These are phyloP conservation scores for Cercospora zeina DNA, from an alignment of 2,329 filamentous ascomycete genomes.

Conservation along the genomic window DNA sequence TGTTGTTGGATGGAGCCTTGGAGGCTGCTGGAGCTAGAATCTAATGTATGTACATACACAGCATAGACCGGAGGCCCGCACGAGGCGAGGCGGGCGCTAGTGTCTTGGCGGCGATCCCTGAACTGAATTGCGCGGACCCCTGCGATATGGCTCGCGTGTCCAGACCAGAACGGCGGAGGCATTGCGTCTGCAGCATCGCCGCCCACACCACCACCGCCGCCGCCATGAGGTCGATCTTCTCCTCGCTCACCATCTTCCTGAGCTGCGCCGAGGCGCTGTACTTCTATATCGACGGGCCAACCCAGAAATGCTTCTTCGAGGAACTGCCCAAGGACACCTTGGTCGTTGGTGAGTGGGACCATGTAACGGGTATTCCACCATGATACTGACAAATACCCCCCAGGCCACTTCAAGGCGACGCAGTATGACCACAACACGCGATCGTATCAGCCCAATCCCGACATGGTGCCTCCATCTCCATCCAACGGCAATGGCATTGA, in stretches of 20 bases:
- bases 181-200: background rate
- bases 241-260: conserved; percentile 43
- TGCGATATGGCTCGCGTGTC: conserved; percentile 17
- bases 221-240: conserved; percentile 34
- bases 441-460: conserved; percentile 70
- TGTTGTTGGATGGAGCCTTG: background rate
- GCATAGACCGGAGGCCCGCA: too few relatives aligned
- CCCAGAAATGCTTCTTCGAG: conserved; percentile 96
- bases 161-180: conserved; percentile 13
- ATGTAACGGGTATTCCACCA: too few relatives aligned
- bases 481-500: background rate
- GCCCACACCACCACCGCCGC: conserved; percentile 8
- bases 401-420: conserved; percentile 81
- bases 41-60: too few relatives aligned
- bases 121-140: conserved; percentile 1
- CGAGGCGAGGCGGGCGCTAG: background rate
- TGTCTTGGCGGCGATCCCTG: conserved; percentile 11
- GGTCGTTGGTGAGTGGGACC: conserved; percentile 68
- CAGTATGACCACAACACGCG: conserved; percentile 73
- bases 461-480: conserved; percentile 41
- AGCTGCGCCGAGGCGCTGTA: conserved; percentile 77
- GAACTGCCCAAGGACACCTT: conserved; percentile 96
- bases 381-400: background rate
- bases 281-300: conserved; percentile 87
- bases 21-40: background rate